Evolutionary conservation across 2,329 filamentous ascomycete species (phyloP).

Genomic region (Tolypocladium cylindrosporum): DNA sequence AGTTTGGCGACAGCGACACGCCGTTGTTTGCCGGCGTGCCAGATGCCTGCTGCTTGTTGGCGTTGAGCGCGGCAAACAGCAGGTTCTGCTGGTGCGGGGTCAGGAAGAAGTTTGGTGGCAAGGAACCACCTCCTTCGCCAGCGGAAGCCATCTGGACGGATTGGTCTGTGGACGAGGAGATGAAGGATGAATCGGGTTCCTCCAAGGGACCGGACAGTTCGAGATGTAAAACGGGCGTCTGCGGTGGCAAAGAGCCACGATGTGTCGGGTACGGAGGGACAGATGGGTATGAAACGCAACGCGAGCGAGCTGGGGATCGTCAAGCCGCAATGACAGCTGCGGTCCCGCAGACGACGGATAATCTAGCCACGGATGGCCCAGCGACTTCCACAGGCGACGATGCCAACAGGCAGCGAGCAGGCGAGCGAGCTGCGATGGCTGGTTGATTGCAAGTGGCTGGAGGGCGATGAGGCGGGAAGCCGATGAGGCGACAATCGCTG

Average conservation of each 20-base stretch:
- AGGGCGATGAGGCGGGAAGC: not conserved
- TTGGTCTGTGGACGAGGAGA: not conserved
- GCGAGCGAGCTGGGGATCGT: not conserved
- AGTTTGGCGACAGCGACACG: constrained; percentile 34
- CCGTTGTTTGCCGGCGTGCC: constrained; percentile 24
- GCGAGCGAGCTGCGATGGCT: not conserved
- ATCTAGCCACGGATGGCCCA: not conserved
- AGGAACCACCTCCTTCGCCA: constrained; percentile 26
- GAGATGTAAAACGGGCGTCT: not conserved
- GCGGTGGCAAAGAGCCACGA: not conserved
- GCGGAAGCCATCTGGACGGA: constrained; percentile 38
- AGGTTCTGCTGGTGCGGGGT: constrained; percentile 69
- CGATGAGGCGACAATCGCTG: not conserved
- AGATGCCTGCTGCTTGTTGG: constrained; percentile 42
- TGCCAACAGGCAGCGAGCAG: not conserved
- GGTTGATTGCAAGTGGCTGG: not conserved
- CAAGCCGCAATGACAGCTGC: not conserved
- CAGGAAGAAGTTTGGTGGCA: constrained; percentile 52
- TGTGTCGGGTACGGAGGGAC: not conserved
- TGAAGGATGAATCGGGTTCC: not conserved
- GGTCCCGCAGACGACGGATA: not conserved
- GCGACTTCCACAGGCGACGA: not conserved
- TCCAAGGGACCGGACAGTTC: not conserved
- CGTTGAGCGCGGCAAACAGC: constrained; percentile 65
- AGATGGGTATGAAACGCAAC: not conserved